These are phyloP conservation scores for Lagerstroemia speciosa DNA, from an alignment of 345 rosid genomes.

Conservation along the genomic window DNA sequence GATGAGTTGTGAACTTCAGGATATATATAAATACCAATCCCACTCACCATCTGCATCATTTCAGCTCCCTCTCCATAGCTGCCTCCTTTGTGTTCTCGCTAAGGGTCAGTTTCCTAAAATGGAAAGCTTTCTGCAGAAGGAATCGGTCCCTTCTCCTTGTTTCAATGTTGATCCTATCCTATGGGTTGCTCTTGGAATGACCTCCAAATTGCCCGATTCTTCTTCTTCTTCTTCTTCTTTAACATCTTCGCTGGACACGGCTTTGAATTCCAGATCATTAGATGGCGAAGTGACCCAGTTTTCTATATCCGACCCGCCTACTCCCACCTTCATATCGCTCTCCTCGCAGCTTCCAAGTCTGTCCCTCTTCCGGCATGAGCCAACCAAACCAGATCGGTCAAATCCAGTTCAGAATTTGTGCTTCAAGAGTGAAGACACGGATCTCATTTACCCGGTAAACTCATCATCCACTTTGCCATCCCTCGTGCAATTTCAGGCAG, in stretches of 20 bases:
- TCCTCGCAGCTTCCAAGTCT: slow-evolving; percentile 43
- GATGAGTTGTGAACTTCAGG: no score
- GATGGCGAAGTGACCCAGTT: not conserved
- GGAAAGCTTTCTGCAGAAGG: slow-evolving; percentile 30
- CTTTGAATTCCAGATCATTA: not conserved
- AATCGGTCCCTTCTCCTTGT: not conserved
- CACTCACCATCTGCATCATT: slow-evolving; percentile 24
- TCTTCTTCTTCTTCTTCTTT: not conserved
- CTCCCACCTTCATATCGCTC: slow-evolving; percentile 21
- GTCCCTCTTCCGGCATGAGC: slow-evolving; percentile 49
- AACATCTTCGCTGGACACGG: not conserved
- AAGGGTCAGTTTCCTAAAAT: slow-evolving; percentile 42
- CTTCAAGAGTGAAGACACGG: not conserved
- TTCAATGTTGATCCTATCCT: slow-evolving; percentile 2
- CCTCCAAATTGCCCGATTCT: slow-evolving; percentile 8
- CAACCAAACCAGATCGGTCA: slow-evolving; percentile 22
- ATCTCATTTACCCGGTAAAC: not conserved
- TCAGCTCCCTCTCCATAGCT: slow-evolving; percentile 15
- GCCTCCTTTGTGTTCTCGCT: slow-evolving; percentile 11
- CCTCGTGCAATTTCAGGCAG: not conserved
- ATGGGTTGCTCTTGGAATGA: slow-evolving; percentile 20
- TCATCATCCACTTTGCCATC: not conserved
- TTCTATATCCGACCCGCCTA: slow-evolving; percentile 5
- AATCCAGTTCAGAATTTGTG: not conserved
- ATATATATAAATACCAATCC: not conserved